Evolutionary conservation across 441 rosid species (phyloP), one percentile per base, ranked within the genome.

Genomic region (Isatis lusitanica): DNA sequence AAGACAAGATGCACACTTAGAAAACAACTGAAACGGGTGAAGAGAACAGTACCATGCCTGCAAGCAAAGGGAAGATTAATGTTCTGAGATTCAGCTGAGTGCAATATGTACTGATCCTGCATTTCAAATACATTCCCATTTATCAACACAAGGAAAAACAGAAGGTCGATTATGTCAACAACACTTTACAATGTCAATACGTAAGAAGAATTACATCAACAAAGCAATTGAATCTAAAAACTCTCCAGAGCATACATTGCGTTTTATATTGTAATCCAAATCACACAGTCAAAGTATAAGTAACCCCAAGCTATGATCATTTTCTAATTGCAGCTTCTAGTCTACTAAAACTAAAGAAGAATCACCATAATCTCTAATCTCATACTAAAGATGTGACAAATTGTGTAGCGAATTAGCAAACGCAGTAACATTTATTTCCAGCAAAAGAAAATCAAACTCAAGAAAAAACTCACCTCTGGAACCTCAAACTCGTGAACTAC

Each of bases 91-190:
- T 93, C 97, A n/a, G 94, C 98, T 35, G 96, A 87, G 77, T 91
- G 97, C 84, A 91, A 70, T 66, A 93, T 93, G 50, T 93, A 91
- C 68, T 91, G 97, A 74, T 89, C 96, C 97, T 91, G 93, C 88
- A 86, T 78, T 82, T 65, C 46, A 59, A 64, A 58, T 46, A 33
- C 4, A 63, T 26, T 26, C 63, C 5, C 56, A 48, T 31, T n/a
- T 4, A 31, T 60, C 28, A 68, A 52, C 15, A 28, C 35, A 12
- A 44, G 3, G 0, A 21, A 33, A 11, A 33, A 16, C 13, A 6
- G 0, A 26, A 26, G 28, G 12, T 17, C 15, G 1, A 42, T 9
- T 7, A 7, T 16, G 0, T 26, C 39, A 61, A 9, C 18, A 36
- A 55, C 44, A 33, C 8, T 18, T 24, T 1, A 36, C 33, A 24